Evolutionary conservation across 306 rosid genomes (phyloP).

Genomic region (Acacia crassicarpa): DNA sequence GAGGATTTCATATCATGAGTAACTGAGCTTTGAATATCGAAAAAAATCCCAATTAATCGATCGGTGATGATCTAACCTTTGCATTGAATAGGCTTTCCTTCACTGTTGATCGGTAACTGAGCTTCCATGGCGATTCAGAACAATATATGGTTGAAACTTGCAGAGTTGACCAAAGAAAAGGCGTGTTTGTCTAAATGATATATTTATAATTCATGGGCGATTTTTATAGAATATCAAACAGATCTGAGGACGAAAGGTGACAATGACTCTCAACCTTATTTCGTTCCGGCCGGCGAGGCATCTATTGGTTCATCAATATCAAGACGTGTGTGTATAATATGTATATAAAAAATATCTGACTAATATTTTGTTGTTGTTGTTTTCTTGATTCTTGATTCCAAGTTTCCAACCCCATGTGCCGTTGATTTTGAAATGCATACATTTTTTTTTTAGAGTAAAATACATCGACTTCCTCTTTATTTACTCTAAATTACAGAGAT

Average conservation of each 20-base stretch:
- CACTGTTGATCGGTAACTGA: conserved; percentile 18
- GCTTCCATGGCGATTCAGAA: conserved; percentile 42
- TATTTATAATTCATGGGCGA: neutral
- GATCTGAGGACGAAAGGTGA: no score
- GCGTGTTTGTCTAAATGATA: neutral
- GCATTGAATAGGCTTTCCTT: conserved; percentile 65
- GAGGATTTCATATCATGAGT: neutral
- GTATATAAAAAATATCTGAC: no score
- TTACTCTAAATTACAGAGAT: no score
- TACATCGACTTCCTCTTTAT: no score
- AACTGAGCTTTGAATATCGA: no score
- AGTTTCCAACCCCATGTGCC: no score
- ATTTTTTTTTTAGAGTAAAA: no score
- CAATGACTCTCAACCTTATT: no score
- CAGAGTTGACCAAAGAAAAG: neutral
- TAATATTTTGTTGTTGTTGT: no score
- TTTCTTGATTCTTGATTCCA: neutral
- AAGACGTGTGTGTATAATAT: no score
- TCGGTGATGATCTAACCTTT: conserved; percentile 51
- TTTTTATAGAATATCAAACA: neutral
- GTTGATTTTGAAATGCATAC: neutral
- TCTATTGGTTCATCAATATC: no score
- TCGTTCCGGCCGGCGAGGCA: no score
- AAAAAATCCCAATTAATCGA: neutral
- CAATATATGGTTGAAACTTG: neutral